Evolutionary conservation across 2,329 filamentous ascomycete species (phyloP).

Genomic region (Paradendryphiella salina): DNA sequence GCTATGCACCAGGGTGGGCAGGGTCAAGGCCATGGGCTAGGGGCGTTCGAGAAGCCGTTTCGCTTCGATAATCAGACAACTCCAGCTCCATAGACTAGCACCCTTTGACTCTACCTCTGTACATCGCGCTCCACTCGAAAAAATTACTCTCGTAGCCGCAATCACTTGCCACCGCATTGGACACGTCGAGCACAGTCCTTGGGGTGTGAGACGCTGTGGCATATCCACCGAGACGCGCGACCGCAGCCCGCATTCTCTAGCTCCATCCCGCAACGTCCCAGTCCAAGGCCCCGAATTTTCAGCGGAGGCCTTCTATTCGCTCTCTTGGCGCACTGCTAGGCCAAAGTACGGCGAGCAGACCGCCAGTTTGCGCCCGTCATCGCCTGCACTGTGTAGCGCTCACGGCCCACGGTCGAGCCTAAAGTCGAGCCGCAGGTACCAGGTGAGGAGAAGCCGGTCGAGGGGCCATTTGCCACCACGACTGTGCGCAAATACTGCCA

Average conservation of each 20-base stretch:
- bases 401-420: conserved; percentile 14
- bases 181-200: conserved; percentile 23
- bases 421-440: conserved; percentile 15
- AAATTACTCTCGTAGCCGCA: conserved; percentile 12
- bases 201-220: conserved; percentile 9
- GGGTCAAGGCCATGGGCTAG: conserved; percentile 15
- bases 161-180: conserved; percentile 30
- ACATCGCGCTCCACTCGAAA: conserved; percentile 20
- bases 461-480: background rate
- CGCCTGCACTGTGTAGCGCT: conserved; percentile 19
- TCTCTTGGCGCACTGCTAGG: conserved; percentile 26
- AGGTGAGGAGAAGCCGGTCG: conserved; percentile 12
- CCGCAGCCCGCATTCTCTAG: conserved; percentile 11
- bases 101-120: conserved; percentile 7
- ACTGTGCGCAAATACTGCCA: background rate
- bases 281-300: conserved; percentile 24
- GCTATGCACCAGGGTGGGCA: conserved; percentile 20
- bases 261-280: conserved; percentile 12
- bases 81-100: conserved; percentile 23
- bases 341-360: conserved; percentile 29
- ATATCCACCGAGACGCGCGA: conserved; percentile 12
- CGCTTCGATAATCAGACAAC: conserved; percentile 15
- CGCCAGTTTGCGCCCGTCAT: conserved; percentile 34
- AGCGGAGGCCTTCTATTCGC: conserved; percentile 25
- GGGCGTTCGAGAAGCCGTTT: conserved; percentile 24